Percentiles rank a stretch among this genome's conserved stretches.
phyloP scores from a whole-genome alignment of 108 stramenopile genomes.

The Aureococcus anophagefferens region DNA sequence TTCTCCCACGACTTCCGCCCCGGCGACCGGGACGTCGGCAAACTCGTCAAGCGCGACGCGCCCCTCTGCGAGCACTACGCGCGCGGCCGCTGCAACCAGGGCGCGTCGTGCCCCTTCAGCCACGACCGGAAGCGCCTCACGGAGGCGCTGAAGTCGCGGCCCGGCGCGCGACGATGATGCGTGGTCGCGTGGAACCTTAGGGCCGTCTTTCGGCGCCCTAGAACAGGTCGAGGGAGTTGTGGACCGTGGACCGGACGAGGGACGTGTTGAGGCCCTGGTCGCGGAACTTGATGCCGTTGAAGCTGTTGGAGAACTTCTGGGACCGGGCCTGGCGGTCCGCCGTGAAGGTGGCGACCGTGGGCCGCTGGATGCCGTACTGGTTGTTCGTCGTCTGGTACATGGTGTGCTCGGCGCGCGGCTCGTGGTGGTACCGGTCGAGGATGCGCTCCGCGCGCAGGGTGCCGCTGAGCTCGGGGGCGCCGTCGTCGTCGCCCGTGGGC shows the following conservation, averaged over 20 bases:
- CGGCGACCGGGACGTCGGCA: too few relatives aligned
- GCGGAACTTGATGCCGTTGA: slow-evolving; percentile 48
- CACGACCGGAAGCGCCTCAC: too few relatives aligned
- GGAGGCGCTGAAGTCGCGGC: too few relatives aligned
- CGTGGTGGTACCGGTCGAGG: slow-evolving; percentile 44
- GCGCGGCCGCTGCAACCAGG: too few relatives aligned
- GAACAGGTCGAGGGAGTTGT: slow-evolving; percentile 1
- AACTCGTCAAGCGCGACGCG: too few relatives aligned
- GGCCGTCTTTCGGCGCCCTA: too few relatives aligned
- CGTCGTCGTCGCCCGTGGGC: slow-evolving; percentile 17
- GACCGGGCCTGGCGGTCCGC: slow-evolving; percentile 42
- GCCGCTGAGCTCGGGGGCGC: slow-evolving; percentile 12
- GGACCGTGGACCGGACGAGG: slow-evolving; percentile 37
- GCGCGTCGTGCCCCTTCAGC: too few relatives aligned
- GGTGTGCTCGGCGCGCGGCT: slow-evolving; percentile 46
- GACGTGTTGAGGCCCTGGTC: slow-evolving; percentile 55
- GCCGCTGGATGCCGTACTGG: slow-evolving; percentile 47
- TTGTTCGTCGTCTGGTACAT: slow-evolving; percentile 53
- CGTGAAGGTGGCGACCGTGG: slow-evolving; percentile 47
- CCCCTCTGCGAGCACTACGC: too few relatives aligned
- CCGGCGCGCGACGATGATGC: too few relatives aligned
- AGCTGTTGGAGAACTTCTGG: slow-evolving; percentile 53
- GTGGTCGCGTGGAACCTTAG: too few relatives aligned
- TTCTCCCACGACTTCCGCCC: too few relatives aligned
- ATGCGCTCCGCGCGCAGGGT: slow-evolving; percentile 31